These are phyloP conservation scores for Pinus taeda DNA, from an alignment of 75 land plant species.

Conservation along the genomic window DNA sequence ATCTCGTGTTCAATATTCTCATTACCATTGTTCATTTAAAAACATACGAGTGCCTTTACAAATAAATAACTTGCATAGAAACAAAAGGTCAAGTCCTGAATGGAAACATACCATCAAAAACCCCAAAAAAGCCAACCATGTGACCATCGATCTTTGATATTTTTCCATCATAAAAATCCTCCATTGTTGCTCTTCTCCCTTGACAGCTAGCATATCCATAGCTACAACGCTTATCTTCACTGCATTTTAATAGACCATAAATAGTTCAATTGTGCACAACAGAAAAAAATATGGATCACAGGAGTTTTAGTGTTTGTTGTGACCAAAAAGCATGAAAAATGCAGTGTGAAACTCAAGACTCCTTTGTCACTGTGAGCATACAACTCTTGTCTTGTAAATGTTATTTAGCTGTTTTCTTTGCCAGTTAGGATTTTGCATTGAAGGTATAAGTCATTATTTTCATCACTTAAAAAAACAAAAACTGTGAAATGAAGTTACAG, in stretches of 20 bases:
- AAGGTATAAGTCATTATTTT: neutral
- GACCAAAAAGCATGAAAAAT: neutral
- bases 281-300: neutral
- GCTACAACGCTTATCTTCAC: constrained; percentile 66
- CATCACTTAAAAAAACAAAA: neutral
- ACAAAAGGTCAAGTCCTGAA: neutral
- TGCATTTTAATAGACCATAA: constrained; percentile 19
- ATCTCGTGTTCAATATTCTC: neutral
- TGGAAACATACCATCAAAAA: constrained; percentile 67
- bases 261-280: neutral
- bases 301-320: neutral
- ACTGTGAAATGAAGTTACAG: neutral
- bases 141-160: constrained; percentile 54
- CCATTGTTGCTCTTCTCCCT: constrained; percentile 74
- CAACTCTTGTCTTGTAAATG: neutral
- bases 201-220: constrained; percentile 77
- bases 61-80: neutral
- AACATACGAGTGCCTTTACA: neutral
- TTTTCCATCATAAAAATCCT: constrained; percentile 71
- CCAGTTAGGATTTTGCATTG: too few relatives aligned
- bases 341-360: neutral
- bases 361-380: neutral
- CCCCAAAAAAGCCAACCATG: constrained; percentile 63
- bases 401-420: neutral
- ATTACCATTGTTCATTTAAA: neutral